A percentile compares a stretch with the other conserved stretches of the same genome.
Conservation (phyloP, 495 filamentous ascomycete species). For the Astrothelium subdiscretum region DNA sequence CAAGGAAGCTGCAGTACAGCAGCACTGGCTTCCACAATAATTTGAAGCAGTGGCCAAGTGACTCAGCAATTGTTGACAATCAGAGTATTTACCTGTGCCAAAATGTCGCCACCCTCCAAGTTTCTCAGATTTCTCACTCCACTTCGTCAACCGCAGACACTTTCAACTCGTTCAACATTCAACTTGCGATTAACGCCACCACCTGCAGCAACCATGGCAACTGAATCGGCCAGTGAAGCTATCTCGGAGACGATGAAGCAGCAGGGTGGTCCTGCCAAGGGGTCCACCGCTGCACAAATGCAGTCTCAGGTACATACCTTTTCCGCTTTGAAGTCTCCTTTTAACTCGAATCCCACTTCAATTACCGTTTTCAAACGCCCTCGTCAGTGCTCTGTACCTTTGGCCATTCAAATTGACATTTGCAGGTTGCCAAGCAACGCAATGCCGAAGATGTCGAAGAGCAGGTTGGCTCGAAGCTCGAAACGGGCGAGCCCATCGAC, state of each 20-base stretch:
- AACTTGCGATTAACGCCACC: not conserved
- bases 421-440: slow-evolving; percentile 11
- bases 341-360: too few relatives aligned
- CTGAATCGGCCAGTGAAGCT: slow-evolving; percentile 8
- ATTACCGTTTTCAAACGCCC: too few relatives aligned
- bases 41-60: not conserved
- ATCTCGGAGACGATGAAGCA: slow-evolving; percentile 25
- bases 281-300: slow-evolving; percentile 27
- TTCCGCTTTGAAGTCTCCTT: not conserved
- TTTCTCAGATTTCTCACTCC: not conserved
- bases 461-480: slow-evolving; percentile 9
- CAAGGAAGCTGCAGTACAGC: not conserved
- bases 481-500: slow-evolving; percentile 1
- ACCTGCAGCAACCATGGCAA: not conserved
- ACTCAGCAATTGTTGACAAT: not conserved
- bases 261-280: slow-evolving; percentile 25
- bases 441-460: slow-evolving; percentile 10
- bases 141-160: not conserved
- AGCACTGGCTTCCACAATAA: not conserved
- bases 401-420: not conserved
- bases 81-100: not conserved
- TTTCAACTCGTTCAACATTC: not conserved
- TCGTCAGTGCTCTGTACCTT: not conserved
- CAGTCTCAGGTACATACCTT: slow-evolving; percentile 18
- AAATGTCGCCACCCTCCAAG: not conserved